Evolutionary conservation across 2,329 filamentous ascomycete species (phyloP), one percentile per base, ranked within the genome.

Genomic region (Clonostachys solani): DNA sequence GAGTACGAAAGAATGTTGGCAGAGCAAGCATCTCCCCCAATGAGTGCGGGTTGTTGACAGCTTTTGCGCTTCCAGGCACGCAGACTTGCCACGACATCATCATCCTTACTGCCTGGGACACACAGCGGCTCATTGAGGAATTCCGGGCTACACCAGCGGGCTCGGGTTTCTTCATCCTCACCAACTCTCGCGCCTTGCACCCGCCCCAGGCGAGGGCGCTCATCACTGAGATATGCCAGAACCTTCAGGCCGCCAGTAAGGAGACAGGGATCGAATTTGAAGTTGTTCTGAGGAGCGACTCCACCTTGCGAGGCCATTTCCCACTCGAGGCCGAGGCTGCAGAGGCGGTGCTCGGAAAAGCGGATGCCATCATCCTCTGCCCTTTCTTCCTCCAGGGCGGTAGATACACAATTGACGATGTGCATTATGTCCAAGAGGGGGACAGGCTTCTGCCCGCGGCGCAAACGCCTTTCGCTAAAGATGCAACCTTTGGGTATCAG

Each of bases 341-440:
- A 0, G 72, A 78, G 48, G 60, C 66, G 1, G 72, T 75, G 2
- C 64, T 81, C 1, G 78, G 78, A 1, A 57, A 64, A 2, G 67
- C 69, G 1, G 75, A 80, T 51, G 75, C 71, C 0, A 78, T 77
- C 69, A 64, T 83, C 2, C 61, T 83, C 0, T 77, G 77, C 0
- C 80, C 80, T 0, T 82, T 82, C 58, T 83, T 83, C 56, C 63
- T 74, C 5, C 78, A 83, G 52, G 80, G 80, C 6, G 79, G 80
- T 0, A 58, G 80, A 4, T 77, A 75, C 40, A 83, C 79, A 0
- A 78, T 82, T 13, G 56, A 74, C 29, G 74, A 83, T 54, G 68
- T 81, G 1, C 78, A 83, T 55, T 81, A 82, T 50, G 76, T 82
- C n/a, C 68, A 70, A 6, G 76, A 81, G 47, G 71, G 68, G 2